Percentiles rank a stretch among this genome's conserved stretches.
These are phyloP conservation scores for Daedaleopsis nitida DNA, from an alignment of 768 basidiomycete genomes.

Conservation along the genomic window DNA sequence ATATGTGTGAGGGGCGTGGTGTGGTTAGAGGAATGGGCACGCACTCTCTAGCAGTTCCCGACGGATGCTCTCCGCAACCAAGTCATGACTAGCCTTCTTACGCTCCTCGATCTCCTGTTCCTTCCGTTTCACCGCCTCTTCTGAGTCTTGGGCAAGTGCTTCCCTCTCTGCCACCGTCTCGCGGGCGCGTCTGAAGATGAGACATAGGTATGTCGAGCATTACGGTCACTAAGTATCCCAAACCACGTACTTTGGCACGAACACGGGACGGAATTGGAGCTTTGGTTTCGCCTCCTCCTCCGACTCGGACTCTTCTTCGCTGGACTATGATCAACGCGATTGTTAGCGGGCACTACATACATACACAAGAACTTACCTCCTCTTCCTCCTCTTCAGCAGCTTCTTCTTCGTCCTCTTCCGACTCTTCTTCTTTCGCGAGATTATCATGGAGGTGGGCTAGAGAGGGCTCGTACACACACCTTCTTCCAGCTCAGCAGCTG, in stretches of 20 bases:
- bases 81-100: slow-evolving; percentile 83
- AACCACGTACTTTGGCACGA: slow-evolving; percentile 85
- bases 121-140: slow-evolving; percentile 69
- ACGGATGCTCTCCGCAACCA: slow-evolving; percentile 93
- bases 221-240: background rate
- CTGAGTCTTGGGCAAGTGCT: slow-evolving; percentile 66
- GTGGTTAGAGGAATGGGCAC: slow-evolving; percentile 31
- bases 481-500: slow-evolving; percentile 38
- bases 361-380: slow-evolving; percentile 42
- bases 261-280: slow-evolving; percentile 86
- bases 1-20: background rate
- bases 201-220: background rate
- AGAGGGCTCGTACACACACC: slow-evolving; percentile 12
- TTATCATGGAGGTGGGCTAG: slow-evolving; percentile 5
- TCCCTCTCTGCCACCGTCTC: slow-evolving; percentile 73
- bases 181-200: slow-evolving; percentile 62
- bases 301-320: slow-evolving; percentile 72
- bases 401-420: slow-evolving; percentile 50
- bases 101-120: slow-evolving; percentile 81
- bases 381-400: slow-evolving; percentile 40
- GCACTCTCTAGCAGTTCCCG: slow-evolving; percentile 90
- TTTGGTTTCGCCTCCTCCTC: slow-evolving; percentile 81
- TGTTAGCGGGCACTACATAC: slow-evolving; percentile 9
- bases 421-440: slow-evolving; percentile 33
- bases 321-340: slow-evolving; percentile 55